Evolutionary conservation across 2,329 filamentous ascomycete genomes (phyloP), one percentile per base, ranked within the genome.

Genomic region (Paecilomyces formosus): DNA sequence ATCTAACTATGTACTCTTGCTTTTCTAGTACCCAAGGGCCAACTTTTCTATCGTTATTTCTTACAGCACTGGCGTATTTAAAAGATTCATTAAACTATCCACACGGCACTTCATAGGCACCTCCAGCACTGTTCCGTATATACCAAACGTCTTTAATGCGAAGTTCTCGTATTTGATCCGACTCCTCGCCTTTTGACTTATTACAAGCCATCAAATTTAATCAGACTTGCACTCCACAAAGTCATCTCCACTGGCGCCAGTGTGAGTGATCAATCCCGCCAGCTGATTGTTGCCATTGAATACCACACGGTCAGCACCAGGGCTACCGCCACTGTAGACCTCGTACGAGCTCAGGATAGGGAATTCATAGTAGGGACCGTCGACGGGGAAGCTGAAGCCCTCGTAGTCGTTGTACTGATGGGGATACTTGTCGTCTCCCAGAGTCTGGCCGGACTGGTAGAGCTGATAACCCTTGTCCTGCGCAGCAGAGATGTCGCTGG

Each of bases 201-300:
- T 9, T 45, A 15, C 35, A 13, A 45, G 15, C n/a, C 9, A 8
- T 21, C 39, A 45, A 18, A 18, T 18, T 45, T 18, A 45, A 45
- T 45, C 39, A n/a, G n/a, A n/a, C n/a, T 5, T 4, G 39, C 87
- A 89, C n/a, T 78, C 81, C 58, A 89, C 85, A 72, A 90, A 90
- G 72, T 82, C 78, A 70, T 89, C 85, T 7, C 85, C 85, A 55
- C 80, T 83, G 18, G 87, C 87, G 28, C 87, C 87, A 22, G 85
- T 88, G 67, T 90, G 88, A 0, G 88, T 90, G 62, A 90, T 88
- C 28, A 82, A 76, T 39, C 85, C 87, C 13, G 85, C 87, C 52
- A 83, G 79, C 58, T 80, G 60, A 64, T 86, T 82, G 15, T 72
- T 61, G 0, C 67, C 76, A 67, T 84, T 86, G 74, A 89, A 85